A percentile compares a stretch with the other conserved stretches of the same genome.
Conservation (phyloP, 306 rosid genomes). For the Cucumis hystrix region DNA sequence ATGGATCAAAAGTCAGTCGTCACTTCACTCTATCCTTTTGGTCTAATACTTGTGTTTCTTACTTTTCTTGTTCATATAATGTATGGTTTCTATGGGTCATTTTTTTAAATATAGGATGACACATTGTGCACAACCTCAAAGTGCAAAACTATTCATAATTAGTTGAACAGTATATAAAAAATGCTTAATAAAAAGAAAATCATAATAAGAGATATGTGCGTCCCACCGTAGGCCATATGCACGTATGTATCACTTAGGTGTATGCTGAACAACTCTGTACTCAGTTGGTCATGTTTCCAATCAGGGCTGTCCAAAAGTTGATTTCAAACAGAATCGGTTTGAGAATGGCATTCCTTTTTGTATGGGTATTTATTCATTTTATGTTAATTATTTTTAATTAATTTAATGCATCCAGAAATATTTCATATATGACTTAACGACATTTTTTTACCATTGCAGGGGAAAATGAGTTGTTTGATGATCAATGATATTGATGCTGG, state of each 20-base stretch:
- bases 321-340: background rate
- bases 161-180: background rate
- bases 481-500: constrained; percentile 96
- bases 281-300: background rate
- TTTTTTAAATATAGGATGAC: background rate
- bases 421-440: background rate
- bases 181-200: background rate
- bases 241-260: background rate
- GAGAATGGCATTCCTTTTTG: background rate
- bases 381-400: background rate
- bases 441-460: constrained; percentile 36
- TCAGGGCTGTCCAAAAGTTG: background rate
- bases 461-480: constrained; percentile 96
- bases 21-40: too few species aligned
- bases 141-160: background rate
- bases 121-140: background rate
- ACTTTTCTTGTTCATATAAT: background rate
- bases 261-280: background rate
- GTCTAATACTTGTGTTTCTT: background rate
- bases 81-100: background rate
- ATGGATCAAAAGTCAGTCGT: too few species aligned
- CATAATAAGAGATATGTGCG: background rate
- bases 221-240: background rate
- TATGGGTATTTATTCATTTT: background rate
- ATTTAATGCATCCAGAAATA: background rate